phyloP scores from a whole-genome alignment of 148 eudicot species.

The Heliosperma pusillum region DNA sequence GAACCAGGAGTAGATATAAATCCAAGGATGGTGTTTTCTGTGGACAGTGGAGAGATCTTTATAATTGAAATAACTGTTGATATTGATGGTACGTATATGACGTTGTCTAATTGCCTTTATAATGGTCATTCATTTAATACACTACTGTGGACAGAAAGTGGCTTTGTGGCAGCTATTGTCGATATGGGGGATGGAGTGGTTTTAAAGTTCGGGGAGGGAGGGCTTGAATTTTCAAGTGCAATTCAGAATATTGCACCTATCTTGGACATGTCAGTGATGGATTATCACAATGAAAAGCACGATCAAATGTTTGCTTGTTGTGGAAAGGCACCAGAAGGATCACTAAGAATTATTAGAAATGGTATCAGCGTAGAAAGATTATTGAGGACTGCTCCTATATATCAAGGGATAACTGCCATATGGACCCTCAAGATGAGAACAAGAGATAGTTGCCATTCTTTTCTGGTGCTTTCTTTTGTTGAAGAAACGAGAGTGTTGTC shows the following conservation, averaged over 20 bases:
- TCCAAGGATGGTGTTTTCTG: conserved; percentile 70
- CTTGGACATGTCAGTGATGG: conserved; percentile 85
- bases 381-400: conserved; percentile 79
- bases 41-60: conserved; percentile 77
- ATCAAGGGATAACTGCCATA: conserved; percentile 85
- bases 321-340: conserved; percentile 94
- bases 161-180: conserved; percentile 73
- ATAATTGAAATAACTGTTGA: conserved; percentile 54
- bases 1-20: conserved; percentile 49
- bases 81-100: conserved; percentile 49
- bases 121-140: conserved; percentile 61
- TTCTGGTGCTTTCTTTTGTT: conserved; percentile 89
- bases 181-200: conserved; percentile 97
- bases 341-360: conserved; percentile 80
- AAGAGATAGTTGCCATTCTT: conserved; percentile 65
- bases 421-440: conserved; percentile 79
- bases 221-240: conserved; percentile 49
- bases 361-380: conserved; percentile 85
- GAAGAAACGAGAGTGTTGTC: conserved; percentile 95
- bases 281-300: conserved; percentile 81
- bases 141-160: conserved; percentile 76
- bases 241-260: conserved; percentile 93
- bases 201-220: conserved; percentile 67
- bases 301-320: conserved; percentile 98
- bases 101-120: conserved; percentile 72